Evolutionary conservation across 768 basidiomycete genomes (phyloP), one percentile per base, ranked within the genome.

Genomic region (Hebeloma cylindrosporum): DNA sequence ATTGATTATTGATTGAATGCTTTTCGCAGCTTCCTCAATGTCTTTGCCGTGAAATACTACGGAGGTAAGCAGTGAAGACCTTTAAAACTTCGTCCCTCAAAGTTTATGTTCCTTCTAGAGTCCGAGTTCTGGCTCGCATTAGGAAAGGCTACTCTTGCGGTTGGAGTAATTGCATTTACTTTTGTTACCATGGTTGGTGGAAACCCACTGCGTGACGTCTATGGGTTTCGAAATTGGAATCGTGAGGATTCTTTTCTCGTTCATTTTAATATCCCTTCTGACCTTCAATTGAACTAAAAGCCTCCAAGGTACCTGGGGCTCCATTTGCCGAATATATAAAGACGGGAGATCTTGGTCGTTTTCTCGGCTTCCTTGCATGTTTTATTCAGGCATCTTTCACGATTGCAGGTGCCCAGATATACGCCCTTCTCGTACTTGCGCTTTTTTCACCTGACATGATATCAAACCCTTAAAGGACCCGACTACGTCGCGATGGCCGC

Each of bases 321-420:
- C 80, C 82, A 1, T 79, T 83, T 43, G 76, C 72, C 8, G 77
- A 81, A 58, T 75, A 80, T 60, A 67, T 73, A 37, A 70, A 76
- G 50, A 60, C 64, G 0, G 83, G 82, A n/a, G 59, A 69, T 3
- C 60, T 74, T 11, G 83, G 82, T 10, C 72, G 69, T 16, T 84
- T 85, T 63, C 64, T 83, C 14, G 83, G 80, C 6, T 83, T 84
- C 61, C 68, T 79, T 46, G 71, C 79, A 2, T 82, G 81, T 48
- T 60, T 85, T 38, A 80, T 77, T 28, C 77, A 81, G 53, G 81
- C 81, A 4, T 70, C 77, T 1, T 82, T 78, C 60, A 81, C 79
- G 2, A 81, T 78, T 48, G 78, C 78, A 46, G 82, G 80, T 63
- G 71, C 61, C 28, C 65, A 30, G 6, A 17, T 11, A 28, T n/a